A percentile compares a stretch with the other conserved stretches of the same genome.
These are phyloP conservation scores for Hypoxylon fragiforme DNA, from an alignment of 495 filamentous ascomycete genomes.

Conservation along the genomic window DNA sequence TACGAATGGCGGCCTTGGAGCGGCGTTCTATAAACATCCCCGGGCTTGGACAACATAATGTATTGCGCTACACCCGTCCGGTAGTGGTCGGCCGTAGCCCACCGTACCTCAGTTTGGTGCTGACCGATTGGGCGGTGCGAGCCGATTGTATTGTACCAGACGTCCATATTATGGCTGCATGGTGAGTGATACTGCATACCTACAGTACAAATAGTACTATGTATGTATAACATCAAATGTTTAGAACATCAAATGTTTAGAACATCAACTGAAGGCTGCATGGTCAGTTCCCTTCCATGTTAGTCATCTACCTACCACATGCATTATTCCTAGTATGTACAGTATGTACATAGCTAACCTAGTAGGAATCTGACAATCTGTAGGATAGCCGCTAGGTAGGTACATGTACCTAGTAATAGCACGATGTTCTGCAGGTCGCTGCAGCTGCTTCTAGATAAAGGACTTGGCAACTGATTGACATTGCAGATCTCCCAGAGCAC, in stretches of 20 bases:
- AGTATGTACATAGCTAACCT: neutral
- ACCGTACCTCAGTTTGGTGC: conserved; percentile 22
- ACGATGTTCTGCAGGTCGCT: conserved; percentile 17
- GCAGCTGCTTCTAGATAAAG: conserved; percentile 11
- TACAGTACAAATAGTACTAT: neutral
- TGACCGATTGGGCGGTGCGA: conserved; percentile 21
- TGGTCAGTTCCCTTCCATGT: too few relatives aligned
- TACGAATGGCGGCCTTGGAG: neutral
- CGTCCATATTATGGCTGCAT: too few relatives aligned
- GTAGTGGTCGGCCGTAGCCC: conserved; percentile 18
- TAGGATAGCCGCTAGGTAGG: too few relatives aligned
- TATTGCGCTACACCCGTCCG: conserved; percentile 10
- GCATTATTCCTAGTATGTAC: too few relatives aligned
- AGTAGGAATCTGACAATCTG: too few relatives aligned
- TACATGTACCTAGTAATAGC: neutral
- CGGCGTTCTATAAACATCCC: neutral
- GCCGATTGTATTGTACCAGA: too few relatives aligned
- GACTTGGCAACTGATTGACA: conserved; percentile 24
- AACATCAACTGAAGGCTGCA: too few relatives aligned
- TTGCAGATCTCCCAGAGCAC: neutral
- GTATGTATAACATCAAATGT: too few relatives aligned
- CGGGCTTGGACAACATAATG: neutral
- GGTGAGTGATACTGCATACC: too few relatives aligned
- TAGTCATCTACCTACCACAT: neutral
- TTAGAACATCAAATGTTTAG: too few relatives aligned